Evolutionary conservation across 2,329 filamentous ascomycete genomes (phyloP).

Genomic region (Cercospora canescens): DNA sequence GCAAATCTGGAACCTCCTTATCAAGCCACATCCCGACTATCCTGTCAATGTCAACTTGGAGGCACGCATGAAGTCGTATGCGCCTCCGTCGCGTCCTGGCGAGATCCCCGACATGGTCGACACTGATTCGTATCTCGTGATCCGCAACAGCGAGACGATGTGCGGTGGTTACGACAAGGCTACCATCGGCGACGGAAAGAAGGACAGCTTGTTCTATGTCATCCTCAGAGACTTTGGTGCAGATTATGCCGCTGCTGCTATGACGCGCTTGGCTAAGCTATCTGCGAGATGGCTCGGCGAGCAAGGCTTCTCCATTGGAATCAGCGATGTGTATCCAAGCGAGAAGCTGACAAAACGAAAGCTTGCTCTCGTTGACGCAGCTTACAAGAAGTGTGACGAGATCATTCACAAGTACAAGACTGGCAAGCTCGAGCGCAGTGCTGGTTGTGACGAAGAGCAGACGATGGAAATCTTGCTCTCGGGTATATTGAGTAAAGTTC

Average conservation of each 20-base stretch:
- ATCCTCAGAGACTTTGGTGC: slow-evolving; percentile 94
- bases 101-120: slow-evolving; percentile 75
- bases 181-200: slow-evolving; percentile 95
- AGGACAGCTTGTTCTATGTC: slow-evolving; percentile 96
- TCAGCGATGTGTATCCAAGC: slow-evolving; percentile 89
- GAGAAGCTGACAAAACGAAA: slow-evolving; percentile 70
- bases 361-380: slow-evolving; percentile 70
- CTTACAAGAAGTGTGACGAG: slow-evolving; percentile 79
- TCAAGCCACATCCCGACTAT: slow-evolving; percentile 84
- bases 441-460: slow-evolving; percentile 87
- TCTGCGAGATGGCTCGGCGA: slow-evolving; percentile 87
- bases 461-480: slow-evolving; percentile 90
- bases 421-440: slow-evolving; percentile 79
- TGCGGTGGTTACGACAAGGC: slow-evolving; percentile 98
- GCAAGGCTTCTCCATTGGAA: slow-evolving; percentile 92
- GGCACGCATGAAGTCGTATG: slow-evolving; percentile 83
- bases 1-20: slow-evolving; percentile 87
- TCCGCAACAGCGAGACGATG: slow-evolving; percentile 96
- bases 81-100: slow-evolving; percentile 55
- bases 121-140: slow-evolving; percentile 80
- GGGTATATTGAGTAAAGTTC: slow-evolving; percentile 86
- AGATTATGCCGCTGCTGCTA: slow-evolving; percentile 81
- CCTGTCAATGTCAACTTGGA: slow-evolving; percentile 88
- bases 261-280: slow-evolving; percentile 91
- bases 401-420: slow-evolving; percentile 78